Conservation (phyloP, 345 rosid species). For the Acer saccharum region DNA sequence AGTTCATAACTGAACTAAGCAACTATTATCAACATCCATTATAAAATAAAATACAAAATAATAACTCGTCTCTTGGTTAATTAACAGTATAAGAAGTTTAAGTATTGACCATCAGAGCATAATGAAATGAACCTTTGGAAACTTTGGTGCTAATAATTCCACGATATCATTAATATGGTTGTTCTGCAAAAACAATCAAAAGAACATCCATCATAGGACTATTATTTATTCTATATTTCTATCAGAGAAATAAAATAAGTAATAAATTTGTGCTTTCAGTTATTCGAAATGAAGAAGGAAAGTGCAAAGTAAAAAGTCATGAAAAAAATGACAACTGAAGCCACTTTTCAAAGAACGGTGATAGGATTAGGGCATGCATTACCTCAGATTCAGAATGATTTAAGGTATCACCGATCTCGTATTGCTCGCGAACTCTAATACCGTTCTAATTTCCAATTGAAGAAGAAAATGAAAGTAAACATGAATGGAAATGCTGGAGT, state of each 20-base stretch:
- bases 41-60: conserved; percentile 3
- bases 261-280: neutral
- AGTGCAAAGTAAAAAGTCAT: neutral
- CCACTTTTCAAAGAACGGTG: neutral
- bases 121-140: conserved; percentile 53
- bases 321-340: neutral
- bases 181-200: conserved; percentile 41
- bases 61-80: neutral
- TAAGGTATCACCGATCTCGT: neutral
- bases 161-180: conserved; percentile 55
- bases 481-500: neutral
- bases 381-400: conserved; percentile 23
- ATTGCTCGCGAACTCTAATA: conserved; percentile 30
- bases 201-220: conserved; percentile 3
- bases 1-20: neutral
- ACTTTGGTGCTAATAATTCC: conserved; percentile 43
- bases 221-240: neutral
- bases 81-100: conserved; percentile 3
- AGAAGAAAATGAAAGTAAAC: neutral
- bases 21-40: neutral
- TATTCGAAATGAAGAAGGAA: neutral
- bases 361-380: neutral
- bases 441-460: conserved; percentile 30
- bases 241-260: conserved; percentile 3
- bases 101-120: conserved; percentile 22